Percentiles rank a stretch among this genome's conserved stretches.
phyloP scores from a whole-genome alignment of 345 rosid species.

The Carallia brachiata region DNA sequence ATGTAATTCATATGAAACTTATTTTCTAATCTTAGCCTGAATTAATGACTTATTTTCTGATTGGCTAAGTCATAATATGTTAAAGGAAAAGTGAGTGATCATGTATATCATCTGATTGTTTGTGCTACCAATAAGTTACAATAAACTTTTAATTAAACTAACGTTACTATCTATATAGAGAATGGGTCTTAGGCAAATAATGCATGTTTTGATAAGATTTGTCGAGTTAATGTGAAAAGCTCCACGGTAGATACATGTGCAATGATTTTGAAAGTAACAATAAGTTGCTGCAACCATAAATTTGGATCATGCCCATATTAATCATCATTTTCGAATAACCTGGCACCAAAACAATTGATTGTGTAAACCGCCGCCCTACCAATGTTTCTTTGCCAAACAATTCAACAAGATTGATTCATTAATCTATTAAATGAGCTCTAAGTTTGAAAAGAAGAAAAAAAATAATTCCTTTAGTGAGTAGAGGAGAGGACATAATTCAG shows the following conservation, averaged over 20 bases:
- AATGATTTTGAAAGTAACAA: background rate
- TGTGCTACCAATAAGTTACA: too few relatives aligned
- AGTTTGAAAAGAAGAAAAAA: background rate
- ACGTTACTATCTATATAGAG: background rate
- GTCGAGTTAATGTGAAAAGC: background rate
- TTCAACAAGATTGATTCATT: conserved; percentile 1
- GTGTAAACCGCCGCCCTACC: conserved; percentile 39
- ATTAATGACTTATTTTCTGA: background rate
- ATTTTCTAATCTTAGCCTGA: conserved; percentile 9
- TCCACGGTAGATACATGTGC: background rate
- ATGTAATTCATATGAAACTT: background rate
- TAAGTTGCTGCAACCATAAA: background rate
- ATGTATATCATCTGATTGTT: background rate
- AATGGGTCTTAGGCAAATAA: background rate
- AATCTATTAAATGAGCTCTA: background rate
- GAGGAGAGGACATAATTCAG: conserved; percentile 29
- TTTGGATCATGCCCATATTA: background rate
- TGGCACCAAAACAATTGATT: background rate
- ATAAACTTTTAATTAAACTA: background rate
- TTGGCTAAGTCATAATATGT: background rate
- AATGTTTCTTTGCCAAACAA: conserved; percentile 24
- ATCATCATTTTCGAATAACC: background rate
- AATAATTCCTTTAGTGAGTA: conserved; percentile 22
- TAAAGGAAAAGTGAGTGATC: background rate
- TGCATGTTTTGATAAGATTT: background rate